Percentiles rank a stretch among this genome's conserved stretches.
These are phyloP conservation scores for Wallemia mellicola DNA, from an alignment of 1,284 basidiomycete genomes.

Conservation along the genomic window DNA sequence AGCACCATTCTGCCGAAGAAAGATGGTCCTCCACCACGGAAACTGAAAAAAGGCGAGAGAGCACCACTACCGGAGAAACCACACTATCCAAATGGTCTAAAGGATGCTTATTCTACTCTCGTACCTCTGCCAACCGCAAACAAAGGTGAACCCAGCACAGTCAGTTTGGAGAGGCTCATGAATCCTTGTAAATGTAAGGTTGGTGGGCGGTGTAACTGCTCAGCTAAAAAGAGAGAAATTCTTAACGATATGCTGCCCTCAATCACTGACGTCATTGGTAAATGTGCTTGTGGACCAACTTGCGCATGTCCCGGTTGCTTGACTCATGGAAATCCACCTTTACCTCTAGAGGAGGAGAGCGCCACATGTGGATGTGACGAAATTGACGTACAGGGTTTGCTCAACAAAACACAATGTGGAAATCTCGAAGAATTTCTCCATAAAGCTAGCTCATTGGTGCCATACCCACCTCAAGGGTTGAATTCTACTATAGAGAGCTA, in stretches of 20 bases:
- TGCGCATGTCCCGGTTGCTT: conserved; percentile 1
- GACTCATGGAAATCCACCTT: background rate
- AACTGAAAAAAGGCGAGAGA: background rate
- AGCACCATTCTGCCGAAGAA: background rate
- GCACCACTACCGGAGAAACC: background rate
- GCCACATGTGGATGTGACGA: background rate
- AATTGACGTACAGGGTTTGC: background rate
- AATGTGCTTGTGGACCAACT: background rate
- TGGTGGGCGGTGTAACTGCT: conserved; percentile 7
- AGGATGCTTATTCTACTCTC: background rate
- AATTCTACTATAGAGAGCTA: background rate
- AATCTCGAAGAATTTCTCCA: background rate
- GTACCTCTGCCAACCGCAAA: background rate
- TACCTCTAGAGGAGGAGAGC: background rate
- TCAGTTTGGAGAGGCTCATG: conserved; percentile 8
- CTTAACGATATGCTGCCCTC: background rate
- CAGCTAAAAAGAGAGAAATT: background rate
- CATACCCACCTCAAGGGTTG: background rate
- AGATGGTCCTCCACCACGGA: background rate
- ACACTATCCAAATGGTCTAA: background rate
- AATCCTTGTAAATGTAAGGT: conserved; percentile 19
- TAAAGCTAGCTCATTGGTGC: background rate
- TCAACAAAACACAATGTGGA: background rate
- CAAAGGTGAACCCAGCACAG: background rate
- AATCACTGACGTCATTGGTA: background rate